A percentile compares a stretch with the other conserved stretches of the same genome.
phyloP scores from a whole-genome alignment of 257 asterid species.

The Buddleja alternifolia region DNA sequence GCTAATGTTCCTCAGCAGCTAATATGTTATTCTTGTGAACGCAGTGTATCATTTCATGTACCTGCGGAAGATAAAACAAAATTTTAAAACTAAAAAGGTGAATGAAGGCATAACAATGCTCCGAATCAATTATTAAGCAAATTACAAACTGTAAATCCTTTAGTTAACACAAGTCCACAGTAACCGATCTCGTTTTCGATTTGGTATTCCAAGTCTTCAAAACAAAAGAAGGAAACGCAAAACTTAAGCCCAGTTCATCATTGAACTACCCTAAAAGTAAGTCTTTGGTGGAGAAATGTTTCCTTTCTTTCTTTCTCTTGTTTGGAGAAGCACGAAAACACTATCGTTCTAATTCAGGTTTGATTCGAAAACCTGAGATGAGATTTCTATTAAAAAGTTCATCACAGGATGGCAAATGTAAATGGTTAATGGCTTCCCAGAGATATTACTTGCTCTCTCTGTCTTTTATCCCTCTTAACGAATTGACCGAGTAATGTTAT shows the following conservation, averaged over 20 bases:
- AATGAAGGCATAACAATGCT: no score
- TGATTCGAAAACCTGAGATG: neutral
- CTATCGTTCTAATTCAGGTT: neutral
- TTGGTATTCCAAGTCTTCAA: neutral
- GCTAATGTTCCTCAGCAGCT: constrained; percentile 20
- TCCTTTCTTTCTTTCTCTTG: no score
- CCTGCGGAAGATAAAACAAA: constrained; percentile 26
- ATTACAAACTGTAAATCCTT: no score
- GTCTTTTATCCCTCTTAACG: neutral
- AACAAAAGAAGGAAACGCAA: no score
- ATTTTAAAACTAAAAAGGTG: neutral
- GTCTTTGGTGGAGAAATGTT: no score
- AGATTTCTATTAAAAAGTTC: neutral
- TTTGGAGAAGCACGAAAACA: no score
- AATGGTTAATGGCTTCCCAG: constrained; percentile 3
- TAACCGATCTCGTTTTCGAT: no score
- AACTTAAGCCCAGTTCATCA: neutral
- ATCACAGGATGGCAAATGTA: neutral
- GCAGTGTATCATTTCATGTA: constrained; percentile 24
- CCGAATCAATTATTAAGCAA: no score
- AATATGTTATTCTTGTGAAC: constrained; percentile 21
- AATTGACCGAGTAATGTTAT: neutral
- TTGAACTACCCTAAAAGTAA: no score
- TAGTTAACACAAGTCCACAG: neutral
- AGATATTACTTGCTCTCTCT: neutral